These are phyloP conservation scores for Zizania palustris DNA, from an alignment of 202 grass and related monocot species.

Conservation along the genomic window DNA sequence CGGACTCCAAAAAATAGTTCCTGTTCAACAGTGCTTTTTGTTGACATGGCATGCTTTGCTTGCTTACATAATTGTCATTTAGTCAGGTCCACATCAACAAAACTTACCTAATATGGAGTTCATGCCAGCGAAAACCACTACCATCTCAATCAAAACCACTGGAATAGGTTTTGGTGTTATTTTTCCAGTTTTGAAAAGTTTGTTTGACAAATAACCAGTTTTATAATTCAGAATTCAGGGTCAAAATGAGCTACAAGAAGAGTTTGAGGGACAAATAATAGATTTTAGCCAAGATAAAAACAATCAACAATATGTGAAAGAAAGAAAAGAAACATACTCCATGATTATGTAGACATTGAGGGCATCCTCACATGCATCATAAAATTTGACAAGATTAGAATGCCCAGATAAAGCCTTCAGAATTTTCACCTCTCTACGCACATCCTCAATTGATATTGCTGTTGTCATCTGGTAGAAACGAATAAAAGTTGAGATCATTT, in stretches of 20 bases:
- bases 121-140: not conserved
- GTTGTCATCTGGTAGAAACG: constrained; percentile 82
- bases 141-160: not conserved
- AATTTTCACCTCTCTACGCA: constrained; percentile 96
- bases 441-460: constrained; percentile 99
- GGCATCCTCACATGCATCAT: constrained; percentile 94
- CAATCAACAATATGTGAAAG: constrained; percentile 31
- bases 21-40: too few species aligned
- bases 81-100: not conserved
- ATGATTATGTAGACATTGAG: constrained; percentile 97
- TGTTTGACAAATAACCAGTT: not conserved
- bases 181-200: not conserved
- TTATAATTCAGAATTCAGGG: not conserved
- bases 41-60: not conserved
- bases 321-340: constrained; percentile 77
- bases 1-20: too few species aligned
- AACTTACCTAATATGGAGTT: not conserved
- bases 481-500: constrained; percentile 23
- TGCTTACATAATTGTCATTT: not conserved
- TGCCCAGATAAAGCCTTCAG: constrained; percentile 91
- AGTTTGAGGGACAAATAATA: not conserved
- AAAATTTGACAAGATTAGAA: constrained; percentile 89
- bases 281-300: constrained; percentile 6
- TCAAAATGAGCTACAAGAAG: not conserved
- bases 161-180: not conserved